Base-by-base conservation (phyloP, 768 basidiomycete species). In the Myochromella boudieri region DNA sequence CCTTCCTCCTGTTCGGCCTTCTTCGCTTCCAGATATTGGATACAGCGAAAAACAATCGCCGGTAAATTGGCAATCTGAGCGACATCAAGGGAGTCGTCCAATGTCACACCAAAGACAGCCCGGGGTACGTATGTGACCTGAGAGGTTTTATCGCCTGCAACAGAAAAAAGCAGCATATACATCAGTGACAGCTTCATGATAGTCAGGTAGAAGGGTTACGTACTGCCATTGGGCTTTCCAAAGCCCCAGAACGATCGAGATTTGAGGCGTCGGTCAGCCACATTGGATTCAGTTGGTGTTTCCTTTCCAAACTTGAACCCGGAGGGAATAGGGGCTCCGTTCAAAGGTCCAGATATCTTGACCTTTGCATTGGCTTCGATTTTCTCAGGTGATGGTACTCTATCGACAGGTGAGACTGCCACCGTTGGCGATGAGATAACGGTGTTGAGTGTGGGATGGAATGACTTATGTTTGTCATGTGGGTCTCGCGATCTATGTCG, bases 1-100 rank as follows among this genome's bases (percentile, higher is more conserved):
- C 97, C 97, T 67, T 99, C 97, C 61, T 99, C 97, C 55, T 90
- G 84, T 51, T 97, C 91, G 17, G 97, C 95, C 63, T 90, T 80
- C 72, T 95, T 95, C 15, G 82, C 80, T 70, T 98, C 92, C 45
- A 99, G 73, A 68, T 95, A 99, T 61, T 97, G 86, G 55, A 99
- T 95, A 55, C 87, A 89, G 44, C 97, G 83, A 74, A 95, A 99
- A 26, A 97, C 86, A 56, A 97, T 87, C 6, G 95, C 91, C 3
- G 97, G 97, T 17, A 99, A 74, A 57, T 87, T 85, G 42, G 87
- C 94, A 46, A 97, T 91, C 60, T 91, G 81, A 14, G 91, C 87
- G 20, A 98, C 82, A 1, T 91, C 86, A 25, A 99, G 77, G 1
- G 93, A 85, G 48, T 97, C 94, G 48, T 89, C 82, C 33, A 99